A percentile compares a stretch with the other conserved stretches of the same genome.
Conservation (phyloP, 108 stramenopile species). For the Fistulifera pelliculosa region DNA sequence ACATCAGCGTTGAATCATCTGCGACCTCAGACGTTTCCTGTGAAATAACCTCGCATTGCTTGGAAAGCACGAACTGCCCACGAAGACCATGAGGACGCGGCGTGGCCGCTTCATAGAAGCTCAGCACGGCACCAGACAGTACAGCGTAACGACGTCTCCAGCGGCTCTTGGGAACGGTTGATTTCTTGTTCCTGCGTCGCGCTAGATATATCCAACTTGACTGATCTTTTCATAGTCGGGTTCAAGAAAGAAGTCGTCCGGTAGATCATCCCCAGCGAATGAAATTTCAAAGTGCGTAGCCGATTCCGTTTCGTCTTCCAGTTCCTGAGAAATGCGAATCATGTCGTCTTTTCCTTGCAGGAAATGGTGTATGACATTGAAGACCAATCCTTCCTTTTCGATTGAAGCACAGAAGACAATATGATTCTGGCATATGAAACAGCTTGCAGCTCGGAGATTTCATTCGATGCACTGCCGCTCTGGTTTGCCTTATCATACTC, state of each 20-base stretch:
- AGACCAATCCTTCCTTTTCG: constrained; percentile 43
- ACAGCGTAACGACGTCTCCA: constrained; percentile 59
- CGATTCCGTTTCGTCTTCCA: constrained; percentile 14
- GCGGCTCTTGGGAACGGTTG: constrained; percentile 8
- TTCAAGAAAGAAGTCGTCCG: constrained; percentile 9
- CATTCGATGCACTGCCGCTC: constrained; percentile 3
- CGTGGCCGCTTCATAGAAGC: constrained; percentile 46
- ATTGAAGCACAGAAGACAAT: constrained; percentile 52
- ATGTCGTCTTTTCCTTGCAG: constrained; percentile 37
- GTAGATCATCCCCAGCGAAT: constrained; percentile 37
- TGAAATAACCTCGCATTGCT: neutral
- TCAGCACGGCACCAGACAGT: constrained; percentile 44
- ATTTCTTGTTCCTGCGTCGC: constrained; percentile 5
- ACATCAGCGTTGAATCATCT: too few relatives aligned
- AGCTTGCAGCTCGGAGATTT: constrained; percentile 52
- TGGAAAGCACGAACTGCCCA: constrained; percentile 32
- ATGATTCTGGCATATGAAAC: constrained; percentile 66
- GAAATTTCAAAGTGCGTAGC: constrained; percentile 35
- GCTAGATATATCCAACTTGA: constrained; percentile 21
- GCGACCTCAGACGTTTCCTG: neutral
- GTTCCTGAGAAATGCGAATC: constrained; percentile 18
- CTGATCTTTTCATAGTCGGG: constrained; percentile 9
- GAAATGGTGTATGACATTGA: constrained; percentile 46
- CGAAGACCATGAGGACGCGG: constrained; percentile 44
- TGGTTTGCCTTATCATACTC: constrained; percentile 32